Evolutionary conservation across 2,329 filamentous ascomycete species (phyloP).

Genomic region (Pseudocercospora eumusae): DNA sequence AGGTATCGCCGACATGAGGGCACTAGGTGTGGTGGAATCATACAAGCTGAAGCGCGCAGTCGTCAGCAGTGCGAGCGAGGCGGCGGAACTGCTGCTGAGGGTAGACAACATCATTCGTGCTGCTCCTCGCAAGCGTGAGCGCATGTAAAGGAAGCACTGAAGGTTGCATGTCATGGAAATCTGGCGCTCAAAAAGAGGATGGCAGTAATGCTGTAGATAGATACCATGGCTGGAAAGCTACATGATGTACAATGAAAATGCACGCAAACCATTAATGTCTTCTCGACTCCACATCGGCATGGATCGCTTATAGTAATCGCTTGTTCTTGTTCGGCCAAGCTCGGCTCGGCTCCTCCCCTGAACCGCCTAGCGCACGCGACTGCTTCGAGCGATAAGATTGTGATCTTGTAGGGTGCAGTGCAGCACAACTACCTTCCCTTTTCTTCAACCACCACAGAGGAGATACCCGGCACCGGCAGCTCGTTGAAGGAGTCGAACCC

Average conservation of each 20-base stretch:
- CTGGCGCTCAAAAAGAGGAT: neutral
- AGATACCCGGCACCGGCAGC: no score
- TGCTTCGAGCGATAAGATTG: no score
- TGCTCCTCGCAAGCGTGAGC: conserved; percentile 79
- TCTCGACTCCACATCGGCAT: neutral
- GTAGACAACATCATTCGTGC: conserved; percentile 98
- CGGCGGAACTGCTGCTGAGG: conserved; percentile 88
- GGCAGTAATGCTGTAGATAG: conserved; percentile 13
- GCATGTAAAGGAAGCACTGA: conserved; percentile 56
- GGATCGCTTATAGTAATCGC: no score
- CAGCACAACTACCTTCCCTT: no score
- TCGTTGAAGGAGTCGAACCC: no score
- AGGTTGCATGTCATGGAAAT: conserved; percentile 2
- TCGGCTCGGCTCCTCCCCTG: no score
- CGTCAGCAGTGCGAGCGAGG: conserved; percentile 92
- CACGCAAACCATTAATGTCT: neutral
- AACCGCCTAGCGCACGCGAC: no score
- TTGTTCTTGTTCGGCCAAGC: no score
- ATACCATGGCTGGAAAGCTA: conserved; percentile 2
- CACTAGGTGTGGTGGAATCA: conserved; percentile 92
- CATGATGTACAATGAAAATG: conserved; percentile 12
- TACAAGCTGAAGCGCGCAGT: conserved; percentile 99
- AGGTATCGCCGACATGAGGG: conserved; percentile 92
- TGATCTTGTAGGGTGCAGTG: no score
- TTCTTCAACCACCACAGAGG: no score